Evolutionary conservation across 1,284 basidiomycete genomes (phyloP), one percentile per base, ranked within the genome.

Genomic region (Ustilago vetiveriae): DNA sequence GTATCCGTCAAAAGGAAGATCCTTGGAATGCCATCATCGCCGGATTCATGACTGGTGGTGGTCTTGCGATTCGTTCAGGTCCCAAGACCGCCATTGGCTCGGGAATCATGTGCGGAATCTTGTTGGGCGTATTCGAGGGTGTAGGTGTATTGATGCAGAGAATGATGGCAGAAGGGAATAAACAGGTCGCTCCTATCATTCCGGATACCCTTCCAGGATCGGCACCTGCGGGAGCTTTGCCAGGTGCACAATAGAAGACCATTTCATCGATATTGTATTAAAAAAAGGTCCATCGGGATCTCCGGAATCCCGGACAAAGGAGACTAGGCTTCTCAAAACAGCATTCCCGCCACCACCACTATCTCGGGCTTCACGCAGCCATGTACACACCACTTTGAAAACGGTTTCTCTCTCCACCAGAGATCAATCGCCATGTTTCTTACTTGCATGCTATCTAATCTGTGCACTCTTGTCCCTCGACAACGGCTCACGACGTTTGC

Each of bases 1-100:
- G 94, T 10, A 92, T 79, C 17, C 60, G 96, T 81, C 95, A 98
- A 85, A 98, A 98, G 83, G 96, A 99, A 84, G 96, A 99, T 83
- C 92, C 94, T 47, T 98, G 94, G 94, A 99, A 99, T 83, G 94
- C 94, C 37, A 98, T 99, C 80, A 91, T 96, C 54, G 93, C 95
- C 41, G 95, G 96, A 38, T 98, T 98, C 85, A 88, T 96, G 88
- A 98, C 95, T 24, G 96, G 96, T 84, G 95, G 95, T 55, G 95
- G 92, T 82, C 84, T 99, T 48, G 96, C 96, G 49, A 88, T 92
- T 65, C 88, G 95, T 84, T 91, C 91, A 84, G 95, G 95, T 19
- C 95, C 94, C 21, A 90, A 88, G 84, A 90, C 92, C 30, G 93
- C 93, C 16, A 85, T 98, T 41, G 90, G 90, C 14, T 92, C 90